These are phyloP conservation scores for Trichophyton rubrum DNA, from an alignment of 2,329 filamentous ascomycete species.

Conservation along the genomic window DNA sequence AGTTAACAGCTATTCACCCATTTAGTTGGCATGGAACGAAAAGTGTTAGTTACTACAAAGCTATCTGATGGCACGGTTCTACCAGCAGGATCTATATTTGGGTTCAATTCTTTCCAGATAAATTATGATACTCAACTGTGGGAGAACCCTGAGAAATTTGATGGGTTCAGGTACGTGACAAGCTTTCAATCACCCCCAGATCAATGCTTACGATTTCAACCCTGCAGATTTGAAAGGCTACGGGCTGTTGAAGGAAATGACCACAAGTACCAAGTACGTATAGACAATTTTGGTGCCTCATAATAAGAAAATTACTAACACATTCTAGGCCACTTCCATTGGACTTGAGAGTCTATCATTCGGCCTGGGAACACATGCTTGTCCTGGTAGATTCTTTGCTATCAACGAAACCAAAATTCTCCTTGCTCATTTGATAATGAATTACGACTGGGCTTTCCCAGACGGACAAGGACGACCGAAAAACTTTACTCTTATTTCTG, in stretches of 20 bases:
- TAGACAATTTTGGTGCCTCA: background rate
- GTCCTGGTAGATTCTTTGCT: slow-evolving; percentile 27
- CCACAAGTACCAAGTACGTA: background rate
- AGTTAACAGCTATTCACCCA: background rate
- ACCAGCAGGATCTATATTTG: background rate
- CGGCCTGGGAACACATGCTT: slow-evolving; percentile 22
- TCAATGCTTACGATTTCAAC: background rate
- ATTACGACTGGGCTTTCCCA: slow-evolving; percentile 21
- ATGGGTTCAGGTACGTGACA: background rate
- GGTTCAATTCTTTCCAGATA: background rate
- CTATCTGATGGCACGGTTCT: background rate
- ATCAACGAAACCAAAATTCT: slow-evolving; percentile 24
- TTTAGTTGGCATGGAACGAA: slow-evolving; percentile 10
- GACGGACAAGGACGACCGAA: background rate
- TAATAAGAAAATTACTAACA: background rate
- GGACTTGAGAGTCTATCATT: slow-evolving; percentile 16
- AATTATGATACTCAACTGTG: background rate
- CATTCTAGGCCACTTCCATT: background rate
- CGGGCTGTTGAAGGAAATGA: background rate
- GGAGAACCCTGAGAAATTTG: background rate
- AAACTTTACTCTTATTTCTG: background rate
- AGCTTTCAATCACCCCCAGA: background rate
- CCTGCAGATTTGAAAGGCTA: background rate
- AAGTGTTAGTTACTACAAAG: background rate
- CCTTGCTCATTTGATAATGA: slow-evolving; percentile 21